Evolutionary conservation across 2,329 filamentous ascomycete genomes (phyloP).

Genomic region (Botryotinia narcissicola): DNA sequence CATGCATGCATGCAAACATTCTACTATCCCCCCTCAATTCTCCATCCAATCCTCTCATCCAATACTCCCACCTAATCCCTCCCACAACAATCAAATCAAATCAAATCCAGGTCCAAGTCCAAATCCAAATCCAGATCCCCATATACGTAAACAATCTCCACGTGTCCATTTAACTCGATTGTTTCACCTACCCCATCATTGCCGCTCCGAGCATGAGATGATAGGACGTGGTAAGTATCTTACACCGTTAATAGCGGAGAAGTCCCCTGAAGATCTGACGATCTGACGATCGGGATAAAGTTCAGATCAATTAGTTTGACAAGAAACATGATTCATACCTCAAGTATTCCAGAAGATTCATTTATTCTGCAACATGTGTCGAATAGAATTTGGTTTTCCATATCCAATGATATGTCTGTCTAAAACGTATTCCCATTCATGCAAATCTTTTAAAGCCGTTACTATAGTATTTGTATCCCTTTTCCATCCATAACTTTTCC

Average conservation of each 20-base stretch:
- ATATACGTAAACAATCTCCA: background rate
- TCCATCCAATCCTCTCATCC: too few species aligned
- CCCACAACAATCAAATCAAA: background rate
- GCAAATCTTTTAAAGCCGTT: background rate
- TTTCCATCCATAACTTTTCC: background rate
- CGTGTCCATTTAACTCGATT: background rate
- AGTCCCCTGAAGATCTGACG: background rate
- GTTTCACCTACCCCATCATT: background rate
- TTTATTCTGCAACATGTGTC: background rate
- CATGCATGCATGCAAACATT: background rate
- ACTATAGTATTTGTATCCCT: background rate
- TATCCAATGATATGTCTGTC: background rate
- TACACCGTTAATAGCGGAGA: background rate
- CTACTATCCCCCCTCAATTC: background rate
- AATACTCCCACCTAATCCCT: too few species aligned
- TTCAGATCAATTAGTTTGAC: background rate
- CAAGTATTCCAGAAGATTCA: background rate
- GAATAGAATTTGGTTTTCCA: background rate
- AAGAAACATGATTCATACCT: background rate
- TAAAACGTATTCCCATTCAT: background rate
- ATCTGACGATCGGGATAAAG: background rate
- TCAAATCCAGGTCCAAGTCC: too few species aligned
- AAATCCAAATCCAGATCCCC: background rate
- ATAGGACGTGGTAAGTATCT: background rate
- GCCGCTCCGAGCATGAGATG: background rate